Evolutionary conservation across 805 yeast genomes (phyloP).

Genomic region (Diddensiella caesifluorescens): DNA sequence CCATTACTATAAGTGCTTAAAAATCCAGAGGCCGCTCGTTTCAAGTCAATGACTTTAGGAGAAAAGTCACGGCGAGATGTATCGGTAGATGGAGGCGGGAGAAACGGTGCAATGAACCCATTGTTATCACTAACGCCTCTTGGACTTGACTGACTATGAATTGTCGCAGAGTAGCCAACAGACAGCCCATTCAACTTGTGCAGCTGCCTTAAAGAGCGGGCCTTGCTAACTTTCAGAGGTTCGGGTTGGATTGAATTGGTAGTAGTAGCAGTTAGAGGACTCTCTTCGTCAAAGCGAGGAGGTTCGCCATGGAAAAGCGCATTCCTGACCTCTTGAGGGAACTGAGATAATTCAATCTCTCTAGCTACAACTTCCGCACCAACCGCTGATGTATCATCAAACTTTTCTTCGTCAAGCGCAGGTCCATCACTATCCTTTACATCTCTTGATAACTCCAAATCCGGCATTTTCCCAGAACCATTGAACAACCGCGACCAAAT

Average conservation of each 20-base stretch:
- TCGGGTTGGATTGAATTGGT: slow-evolving; percentile 8
- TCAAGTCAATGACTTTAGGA: slow-evolving; percentile 20
- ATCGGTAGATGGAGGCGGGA: neutral
- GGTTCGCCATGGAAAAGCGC: slow-evolving; percentile 10
- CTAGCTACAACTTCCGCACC: slow-evolving; percentile 5
- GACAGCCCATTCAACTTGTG: slow-evolving; percentile 9
- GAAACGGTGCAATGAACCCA: neutral
- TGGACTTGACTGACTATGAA: slow-evolving; percentile 6
- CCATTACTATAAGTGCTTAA: neutral
- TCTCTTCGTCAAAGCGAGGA: slow-evolving; percentile 5
- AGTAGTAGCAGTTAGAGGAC: slow-evolving; percentile 3
- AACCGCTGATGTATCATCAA: no score
- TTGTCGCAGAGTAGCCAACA: slow-evolving; percentile 4
- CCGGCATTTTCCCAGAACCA: no score
- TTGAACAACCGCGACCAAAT: no score
- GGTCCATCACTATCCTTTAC: no score
- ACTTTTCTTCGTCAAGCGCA: no score
- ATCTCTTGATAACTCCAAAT: no score
- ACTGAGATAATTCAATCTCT: slow-evolving; percentile 3
- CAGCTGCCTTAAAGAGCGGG: slow-evolving; percentile 19
- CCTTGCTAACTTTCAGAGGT: slow-evolving; percentile 11
- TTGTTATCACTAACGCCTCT: neutral
- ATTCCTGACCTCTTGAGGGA: slow-evolving; percentile 8
- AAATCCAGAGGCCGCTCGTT: slow-evolving; percentile 18
- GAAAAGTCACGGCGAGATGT: slow-evolving; percentile 13